phyloP scores from a whole-genome alignment of 148 eudicot species.

The Rhododendron griersonianum region DNA sequence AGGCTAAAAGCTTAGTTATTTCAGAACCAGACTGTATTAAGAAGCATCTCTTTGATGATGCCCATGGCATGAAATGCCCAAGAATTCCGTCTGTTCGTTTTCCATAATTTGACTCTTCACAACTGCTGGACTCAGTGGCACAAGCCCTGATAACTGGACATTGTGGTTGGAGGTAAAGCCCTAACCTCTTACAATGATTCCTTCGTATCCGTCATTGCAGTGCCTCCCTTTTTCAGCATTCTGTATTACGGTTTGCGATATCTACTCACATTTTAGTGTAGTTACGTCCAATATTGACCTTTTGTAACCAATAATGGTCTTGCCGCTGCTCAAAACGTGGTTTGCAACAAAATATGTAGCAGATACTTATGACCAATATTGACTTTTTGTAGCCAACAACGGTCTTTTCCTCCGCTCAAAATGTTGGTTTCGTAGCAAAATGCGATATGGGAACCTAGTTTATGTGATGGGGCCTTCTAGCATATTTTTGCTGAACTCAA shows the following conservation, averaged over 20 bases:
- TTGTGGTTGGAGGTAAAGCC: slow-evolving; percentile 91
- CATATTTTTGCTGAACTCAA: background rate
- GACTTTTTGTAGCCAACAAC: background rate
- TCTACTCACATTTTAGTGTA: background rate
- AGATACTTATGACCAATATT: background rate
- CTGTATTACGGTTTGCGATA: background rate
- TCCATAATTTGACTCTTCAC: no score
- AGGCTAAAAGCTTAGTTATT: no score
- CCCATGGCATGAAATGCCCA: no score
- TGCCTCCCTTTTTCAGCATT: background rate
- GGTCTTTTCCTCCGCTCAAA: background rate
- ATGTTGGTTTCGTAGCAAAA: background rate
- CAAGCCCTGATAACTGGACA: slow-evolving; percentile 71
- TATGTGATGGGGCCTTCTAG: background rate
- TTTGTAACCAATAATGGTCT: background rate
- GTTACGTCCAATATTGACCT: background rate
- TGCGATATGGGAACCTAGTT: background rate
- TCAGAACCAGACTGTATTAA: no score
- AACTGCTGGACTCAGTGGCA: slow-evolving; percentile 56
- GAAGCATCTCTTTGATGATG: no score
- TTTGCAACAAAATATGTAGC: background rate
- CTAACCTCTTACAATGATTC: background rate
- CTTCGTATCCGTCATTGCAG: background rate
- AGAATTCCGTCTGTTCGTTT: no score
- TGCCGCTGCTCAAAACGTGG: background rate